Conservation (phyloP, 1,139 yeast genomes). For the Pichia sp. region DNA sequence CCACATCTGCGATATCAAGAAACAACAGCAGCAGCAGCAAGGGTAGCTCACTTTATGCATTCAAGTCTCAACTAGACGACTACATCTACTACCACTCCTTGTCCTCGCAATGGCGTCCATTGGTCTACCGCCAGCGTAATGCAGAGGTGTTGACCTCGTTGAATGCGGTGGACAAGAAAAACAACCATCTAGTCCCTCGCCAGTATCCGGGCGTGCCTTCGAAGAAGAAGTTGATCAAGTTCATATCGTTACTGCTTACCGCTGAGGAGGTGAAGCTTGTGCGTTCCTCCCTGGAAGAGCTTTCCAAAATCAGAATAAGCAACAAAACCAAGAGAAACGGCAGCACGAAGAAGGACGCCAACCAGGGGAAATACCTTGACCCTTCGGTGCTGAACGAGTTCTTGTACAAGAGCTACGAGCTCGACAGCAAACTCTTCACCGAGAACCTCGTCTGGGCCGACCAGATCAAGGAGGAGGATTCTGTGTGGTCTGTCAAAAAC, state of each 20-base stretch:
- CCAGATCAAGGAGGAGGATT: slow-evolving; percentile 14
- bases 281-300: slow-evolving; percentile 8
- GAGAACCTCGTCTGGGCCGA: slow-evolving; percentile 18
- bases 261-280: slow-evolving; percentile 30
- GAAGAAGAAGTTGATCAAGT: slow-evolving; percentile 30
- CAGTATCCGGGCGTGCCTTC: slow-evolving; percentile 36
- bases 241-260: slow-evolving; percentile 31
- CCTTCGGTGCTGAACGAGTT: slow-evolving; percentile 23
- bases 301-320: slow-evolving; percentile 13
- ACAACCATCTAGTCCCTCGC: slow-evolving; percentile 37
- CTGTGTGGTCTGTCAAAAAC: slow-evolving; percentile 17
- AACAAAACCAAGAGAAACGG: too few relatives aligned
- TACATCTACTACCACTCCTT: slow-evolving; percentile 30
- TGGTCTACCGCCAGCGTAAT: slow-evolving; percentile 42
- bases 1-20: neutral
- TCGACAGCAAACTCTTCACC: slow-evolving; percentile 18
- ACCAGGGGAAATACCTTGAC: slow-evolving; percentile 8
- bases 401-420: slow-evolving; percentile 26
- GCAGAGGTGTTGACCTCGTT: slow-evolving; percentile 45
- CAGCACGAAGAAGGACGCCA: neutral
- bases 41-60: slow-evolving; percentile 20
- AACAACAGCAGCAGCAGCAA: neutral
- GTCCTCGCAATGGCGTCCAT: slow-evolving; percentile 34
- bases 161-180: slow-evolving; percentile 46
- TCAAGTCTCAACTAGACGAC: slow-evolving; percentile 29